Conservation (phyloP, 306 rosid genomes). For the Inga oerstediana region DNA sequence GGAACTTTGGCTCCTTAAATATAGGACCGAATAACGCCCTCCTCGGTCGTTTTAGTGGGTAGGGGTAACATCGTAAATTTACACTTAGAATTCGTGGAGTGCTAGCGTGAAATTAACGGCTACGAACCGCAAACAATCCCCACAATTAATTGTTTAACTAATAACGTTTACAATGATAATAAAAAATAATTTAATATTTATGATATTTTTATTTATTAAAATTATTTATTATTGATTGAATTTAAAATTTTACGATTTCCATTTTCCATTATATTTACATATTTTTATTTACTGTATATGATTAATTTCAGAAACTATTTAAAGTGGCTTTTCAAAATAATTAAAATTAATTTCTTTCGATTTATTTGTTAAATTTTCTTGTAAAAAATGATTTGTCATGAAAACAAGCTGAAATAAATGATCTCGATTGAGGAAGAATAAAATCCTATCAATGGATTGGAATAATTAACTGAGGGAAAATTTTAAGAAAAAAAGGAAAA, state of each 20-base stretch:
- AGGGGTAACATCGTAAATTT: constrained; percentile 1
- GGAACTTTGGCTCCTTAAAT: background rate
- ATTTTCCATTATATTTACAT: background rate
- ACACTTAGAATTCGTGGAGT: background rate
- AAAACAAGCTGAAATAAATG: background rate
- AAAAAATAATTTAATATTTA: background rate
- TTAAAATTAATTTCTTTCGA: background rate
- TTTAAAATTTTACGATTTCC: background rate
- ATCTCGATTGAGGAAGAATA: background rate
- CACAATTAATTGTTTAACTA: background rate
- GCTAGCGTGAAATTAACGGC: constrained; percentile 21
- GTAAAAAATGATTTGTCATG: background rate
- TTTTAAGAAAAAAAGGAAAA: background rate
- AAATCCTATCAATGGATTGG: background rate
- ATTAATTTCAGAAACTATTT: background rate
- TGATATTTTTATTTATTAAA: background rate
- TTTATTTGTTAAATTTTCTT: no score
- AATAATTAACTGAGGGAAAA: background rate
- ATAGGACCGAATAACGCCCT: background rate
- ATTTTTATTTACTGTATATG: background rate
- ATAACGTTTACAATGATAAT: background rate
- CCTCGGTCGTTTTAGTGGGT: constrained; percentile 23
- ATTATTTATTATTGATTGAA: background rate
- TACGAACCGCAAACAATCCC: background rate
- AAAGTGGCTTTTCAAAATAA: background rate